These are phyloP conservation scores for Naganishia vaughanmartiniae DNA, from an alignment of 768 basidiomycete species.

Conservation along the genomic window DNA sequence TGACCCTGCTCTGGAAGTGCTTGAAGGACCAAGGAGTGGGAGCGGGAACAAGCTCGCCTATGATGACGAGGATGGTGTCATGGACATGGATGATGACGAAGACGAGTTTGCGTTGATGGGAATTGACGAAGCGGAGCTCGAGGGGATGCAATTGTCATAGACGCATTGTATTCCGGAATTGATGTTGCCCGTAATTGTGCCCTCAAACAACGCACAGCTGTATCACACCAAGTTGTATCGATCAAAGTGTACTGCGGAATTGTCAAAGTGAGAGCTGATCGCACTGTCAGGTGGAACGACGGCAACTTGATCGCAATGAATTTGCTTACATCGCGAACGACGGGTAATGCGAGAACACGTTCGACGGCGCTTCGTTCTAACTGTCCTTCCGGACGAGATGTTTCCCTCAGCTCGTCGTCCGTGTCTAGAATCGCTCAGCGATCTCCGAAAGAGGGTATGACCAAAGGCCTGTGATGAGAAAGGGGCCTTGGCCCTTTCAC, in stretches of 20 bases:
- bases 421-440: no score
- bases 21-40: slow-evolving; percentile 22
- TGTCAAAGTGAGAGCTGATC: no score
- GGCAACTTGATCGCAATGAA: no score
- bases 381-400: no score
- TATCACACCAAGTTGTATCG: not conserved
- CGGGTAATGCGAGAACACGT: no score
- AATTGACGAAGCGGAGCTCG: slow-evolving; percentile 36
- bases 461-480: no score
- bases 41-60: slow-evolving; percentile 26
- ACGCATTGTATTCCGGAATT: not conserved
- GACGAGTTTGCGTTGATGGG: slow-evolving; percentile 33
- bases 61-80: slow-evolving; percentile 26
- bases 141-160: slow-evolving; percentile 30
- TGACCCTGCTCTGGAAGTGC: slow-evolving; percentile 2
- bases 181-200: not conserved
- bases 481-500: no score
- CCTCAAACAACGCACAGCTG: not conserved
- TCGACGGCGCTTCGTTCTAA: no score
- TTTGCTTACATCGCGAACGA: no score
- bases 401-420: no score
- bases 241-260: not conserved
- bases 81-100: slow-evolving; percentile 36
- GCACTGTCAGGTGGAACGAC: no score
- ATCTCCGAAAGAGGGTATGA: no score